Evolutionary conservation across 768 basidiomycete genomes (phyloP).

Genomic region (Kwoniella dendrophila): DNA sequence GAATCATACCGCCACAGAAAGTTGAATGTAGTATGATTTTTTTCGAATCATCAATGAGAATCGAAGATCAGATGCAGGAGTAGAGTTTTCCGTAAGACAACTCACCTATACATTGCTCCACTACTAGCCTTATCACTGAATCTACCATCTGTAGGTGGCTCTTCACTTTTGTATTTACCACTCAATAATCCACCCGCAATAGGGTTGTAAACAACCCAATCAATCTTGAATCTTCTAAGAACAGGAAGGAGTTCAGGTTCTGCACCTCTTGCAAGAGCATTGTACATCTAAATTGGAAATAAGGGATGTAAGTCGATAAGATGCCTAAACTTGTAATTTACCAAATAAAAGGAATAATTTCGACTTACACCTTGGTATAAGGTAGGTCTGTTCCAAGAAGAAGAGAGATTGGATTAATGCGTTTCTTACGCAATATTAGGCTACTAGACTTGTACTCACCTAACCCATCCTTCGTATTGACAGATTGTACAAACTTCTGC

Average conservation of each 20-base stretch:
- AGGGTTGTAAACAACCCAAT: slow-evolving; percentile 53
- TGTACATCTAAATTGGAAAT: slow-evolving; percentile 47
- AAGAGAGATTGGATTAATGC: not conserved
- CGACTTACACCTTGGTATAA: slow-evolving; percentile 58
- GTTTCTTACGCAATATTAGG: not conserved
- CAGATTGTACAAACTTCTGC: slow-evolving; percentile 60
- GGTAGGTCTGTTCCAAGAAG: slow-evolving; percentile 59
- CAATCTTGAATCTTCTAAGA: slow-evolving; percentile 45
- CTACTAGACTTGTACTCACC: not conserved
- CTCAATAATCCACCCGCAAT: slow-evolving; percentile 47
- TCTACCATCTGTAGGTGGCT: slow-evolving; percentile 36
- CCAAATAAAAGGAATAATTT: not conserved
- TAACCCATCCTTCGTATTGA: slow-evolving; percentile 59
- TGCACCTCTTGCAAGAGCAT: slow-evolving; percentile 35
- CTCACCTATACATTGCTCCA: slow-evolving; percentile 31
- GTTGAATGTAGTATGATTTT: not conserved
- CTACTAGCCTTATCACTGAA: slow-evolving; percentile 28
- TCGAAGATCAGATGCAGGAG: not conserved
- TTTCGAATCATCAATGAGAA: not conserved
- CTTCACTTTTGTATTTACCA: slow-evolving; percentile 43
- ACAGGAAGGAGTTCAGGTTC: slow-evolving; percentile 29
- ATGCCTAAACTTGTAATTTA: too few species aligned
- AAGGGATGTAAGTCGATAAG: too few species aligned
- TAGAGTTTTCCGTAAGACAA: not conserved
- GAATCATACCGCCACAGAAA: too few species aligned